Evolutionary conservation across 495 filamentous ascomycete genomes (phyloP).

Genomic region (Mytilinidion resinicola): DNA sequence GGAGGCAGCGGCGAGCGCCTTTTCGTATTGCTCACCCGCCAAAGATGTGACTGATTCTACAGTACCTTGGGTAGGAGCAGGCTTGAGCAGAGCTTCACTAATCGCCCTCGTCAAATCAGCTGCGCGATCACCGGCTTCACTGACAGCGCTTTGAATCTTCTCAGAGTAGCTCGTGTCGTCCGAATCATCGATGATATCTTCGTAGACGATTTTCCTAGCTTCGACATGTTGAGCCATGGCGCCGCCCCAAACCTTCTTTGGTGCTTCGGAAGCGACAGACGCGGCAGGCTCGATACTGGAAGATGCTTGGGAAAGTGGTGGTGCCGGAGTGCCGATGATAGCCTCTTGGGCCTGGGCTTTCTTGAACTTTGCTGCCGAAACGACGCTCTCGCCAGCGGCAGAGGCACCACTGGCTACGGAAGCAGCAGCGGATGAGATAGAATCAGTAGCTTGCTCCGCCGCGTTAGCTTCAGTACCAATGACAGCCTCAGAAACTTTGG

Average conservation of each 20-base stretch:
- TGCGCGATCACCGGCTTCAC: slow-evolving; percentile 46
- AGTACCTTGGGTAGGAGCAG: slow-evolving; percentile 41
- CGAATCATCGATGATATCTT: slow-evolving; percentile 48
- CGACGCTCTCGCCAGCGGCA: background rate
- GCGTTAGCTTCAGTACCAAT: slow-evolving; percentile 27
- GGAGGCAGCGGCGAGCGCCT: slow-evolving; percentile 52
- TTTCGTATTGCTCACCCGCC: slow-evolving; percentile 51
- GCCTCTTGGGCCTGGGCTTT: slow-evolving; percentile 1
- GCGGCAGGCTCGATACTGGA: slow-evolving; percentile 14
- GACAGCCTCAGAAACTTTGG: slow-evolving; percentile 35
- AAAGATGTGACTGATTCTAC: slow-evolving; percentile 44
- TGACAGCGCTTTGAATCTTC: slow-evolving; percentile 46
- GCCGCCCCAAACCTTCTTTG: slow-evolving; percentile 46
- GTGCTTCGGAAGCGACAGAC: slow-evolving; percentile 26
- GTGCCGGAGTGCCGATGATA: slow-evolving; percentile 14
- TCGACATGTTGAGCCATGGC: slow-evolving; percentile 50
- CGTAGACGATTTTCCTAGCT: slow-evolving; percentile 45
- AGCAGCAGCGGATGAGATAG: slow-evolving; percentile 2
- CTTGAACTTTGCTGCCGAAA: slow-evolving; percentile 16
- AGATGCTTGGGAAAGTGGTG: slow-evolving; percentile 7
- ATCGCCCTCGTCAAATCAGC: slow-evolving; percentile 48
- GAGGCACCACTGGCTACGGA: background rate
- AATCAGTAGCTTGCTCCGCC: slow-evolving; percentile 20
- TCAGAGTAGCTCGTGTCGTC: slow-evolving; percentile 43
- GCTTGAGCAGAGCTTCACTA: slow-evolving; percentile 46